phyloP scores from a whole-genome alignment of 148 eudicot species.

The Rhododendron williamsianum region DNA sequence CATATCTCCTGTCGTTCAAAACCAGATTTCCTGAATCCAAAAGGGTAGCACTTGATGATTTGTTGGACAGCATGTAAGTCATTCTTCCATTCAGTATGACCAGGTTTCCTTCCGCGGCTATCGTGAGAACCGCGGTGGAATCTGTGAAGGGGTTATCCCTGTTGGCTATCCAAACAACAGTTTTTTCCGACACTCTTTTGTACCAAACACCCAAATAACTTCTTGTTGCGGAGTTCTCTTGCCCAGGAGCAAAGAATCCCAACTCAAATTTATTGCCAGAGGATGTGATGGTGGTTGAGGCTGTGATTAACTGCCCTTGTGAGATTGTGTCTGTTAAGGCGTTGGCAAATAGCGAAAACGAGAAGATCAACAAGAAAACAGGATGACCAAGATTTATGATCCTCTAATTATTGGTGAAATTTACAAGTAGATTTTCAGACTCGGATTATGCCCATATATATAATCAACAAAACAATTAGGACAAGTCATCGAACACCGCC shows the following conservation, averaged over 20 bases:
- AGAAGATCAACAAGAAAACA: neutral
- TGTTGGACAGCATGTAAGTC: neutral
- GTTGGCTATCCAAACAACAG: too few species aligned
- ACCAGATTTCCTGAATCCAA: too few species aligned
- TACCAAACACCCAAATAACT: conserved; percentile 10
- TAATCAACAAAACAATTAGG: too few species aligned
- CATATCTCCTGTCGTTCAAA: too few species aligned
- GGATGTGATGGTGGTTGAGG: neutral
- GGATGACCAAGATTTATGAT: neutral
- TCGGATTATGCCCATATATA: too few species aligned
- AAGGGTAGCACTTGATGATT: neutral
- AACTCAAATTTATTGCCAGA: neutral
- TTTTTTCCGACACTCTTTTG: too few species aligned
- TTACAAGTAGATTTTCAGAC: too few species aligned
- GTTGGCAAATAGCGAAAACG: neutral
- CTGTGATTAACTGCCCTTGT: neutral
- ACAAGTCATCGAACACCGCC: too few species aligned
- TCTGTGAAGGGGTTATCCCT: conserved; percentile 17
- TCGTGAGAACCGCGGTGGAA: conserved; percentile 10
- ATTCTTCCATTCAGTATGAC: conserved; percentile 4
- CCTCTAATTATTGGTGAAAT: too few species aligned
- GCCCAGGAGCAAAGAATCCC: neutral
- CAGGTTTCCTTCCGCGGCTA: neutral
- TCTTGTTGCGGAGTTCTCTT: too few species aligned
- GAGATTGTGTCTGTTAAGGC: neutral